These are phyloP conservation scores for Auriscalpium microsporum DNA, from an alignment of 768 basidiomycete genomes.

Conservation along the genomic window DNA sequence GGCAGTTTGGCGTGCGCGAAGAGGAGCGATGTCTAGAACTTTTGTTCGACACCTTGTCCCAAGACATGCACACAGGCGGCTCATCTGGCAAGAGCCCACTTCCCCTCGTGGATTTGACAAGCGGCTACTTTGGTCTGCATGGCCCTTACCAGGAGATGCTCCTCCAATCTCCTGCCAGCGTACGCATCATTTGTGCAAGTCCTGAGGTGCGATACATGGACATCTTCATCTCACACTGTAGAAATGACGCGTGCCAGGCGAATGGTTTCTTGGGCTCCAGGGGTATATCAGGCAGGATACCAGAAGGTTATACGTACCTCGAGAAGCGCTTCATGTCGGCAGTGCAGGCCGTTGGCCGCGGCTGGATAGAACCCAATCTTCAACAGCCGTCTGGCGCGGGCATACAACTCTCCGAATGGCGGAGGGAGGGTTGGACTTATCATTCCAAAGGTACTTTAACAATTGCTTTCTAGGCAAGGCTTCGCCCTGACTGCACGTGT, in stretches of 20 bases:
- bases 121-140: constrained; percentile 91
- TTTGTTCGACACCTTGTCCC: constrained; percentile 39
- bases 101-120: constrained; percentile 75
- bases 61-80: neutral
- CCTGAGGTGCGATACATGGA: constrained; percentile 56
- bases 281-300: constrained; percentile 88
- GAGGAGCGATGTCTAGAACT: constrained; percentile 59
- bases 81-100: constrained; percentile 3
- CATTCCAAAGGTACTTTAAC: constrained; percentile 81
- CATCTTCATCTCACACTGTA: neutral
- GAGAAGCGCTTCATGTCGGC: constrained; percentile 78
- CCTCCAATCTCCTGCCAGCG: constrained; percentile 47
- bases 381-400: constrained; percentile 25
- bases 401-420: constrained; percentile 82
- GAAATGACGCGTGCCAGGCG: constrained; percentile 42
- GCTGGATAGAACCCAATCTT: constrained; percentile 16
- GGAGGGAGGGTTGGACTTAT: constrained; percentile 88
- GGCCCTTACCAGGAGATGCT: constrained; percentile 68
- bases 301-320: constrained; percentile 87
- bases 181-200: constrained; percentile 74
- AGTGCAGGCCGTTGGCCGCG: constrained; percentile 38
- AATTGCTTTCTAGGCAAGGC: neutral
- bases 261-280: constrained; percentile 91
- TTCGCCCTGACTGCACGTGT: neutral
- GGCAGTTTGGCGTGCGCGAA: constrained; percentile 79